Percentiles rank a stretch among this genome's conserved stretches.
Evolutionary conservation across 345 rosid species (phyloP).

Genomic region (Eucalyptus guilfoylei): DNA sequence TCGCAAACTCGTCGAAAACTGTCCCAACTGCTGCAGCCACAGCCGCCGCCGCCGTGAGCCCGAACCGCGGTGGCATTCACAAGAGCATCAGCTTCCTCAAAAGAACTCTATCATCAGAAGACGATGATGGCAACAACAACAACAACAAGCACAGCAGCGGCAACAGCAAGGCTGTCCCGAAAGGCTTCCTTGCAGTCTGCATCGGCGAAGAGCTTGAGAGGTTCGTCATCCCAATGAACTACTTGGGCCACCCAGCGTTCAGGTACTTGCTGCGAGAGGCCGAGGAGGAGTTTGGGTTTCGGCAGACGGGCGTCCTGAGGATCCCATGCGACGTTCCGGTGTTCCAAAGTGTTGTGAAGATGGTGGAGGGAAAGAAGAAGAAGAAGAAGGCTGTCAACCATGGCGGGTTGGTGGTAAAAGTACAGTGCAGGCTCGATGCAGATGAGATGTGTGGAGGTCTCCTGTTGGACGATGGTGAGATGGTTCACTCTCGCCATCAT

Average conservation of each 20-base stretch:
- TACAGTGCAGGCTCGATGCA: background rate
- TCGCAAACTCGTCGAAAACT: background rate
- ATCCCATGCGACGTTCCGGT: conserved; percentile 50
- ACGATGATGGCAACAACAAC: background rate
- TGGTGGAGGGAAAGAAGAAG: background rate
- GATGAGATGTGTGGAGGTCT: background rate
- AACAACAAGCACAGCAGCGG: background rate
- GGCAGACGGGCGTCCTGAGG: conserved; percentile 33
- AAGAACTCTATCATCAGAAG: conserved; percentile 30
- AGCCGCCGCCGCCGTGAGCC: background rate
- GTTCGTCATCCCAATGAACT: conserved; percentile 57
- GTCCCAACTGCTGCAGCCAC: background rate
- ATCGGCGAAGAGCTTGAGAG: conserved; percentile 70
- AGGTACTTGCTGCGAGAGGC: conserved; percentile 47
- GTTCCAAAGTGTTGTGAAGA: conserved; percentile 1
- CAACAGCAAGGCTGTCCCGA: conserved; percentile 6
- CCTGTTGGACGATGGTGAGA: background rate
- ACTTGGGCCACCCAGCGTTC: conserved; percentile 60
- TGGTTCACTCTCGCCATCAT: background rate
- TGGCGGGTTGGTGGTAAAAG: background rate
- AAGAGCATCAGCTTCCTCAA: conserved; percentile 52
- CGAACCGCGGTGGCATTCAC: background rate
- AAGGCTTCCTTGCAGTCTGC: conserved; percentile 64
- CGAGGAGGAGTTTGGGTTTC: conserved; percentile 82
- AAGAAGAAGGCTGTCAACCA: background rate